phyloP scores from a whole-genome alignment of 164 flowering plant species.

The Sedum album region DNA sequence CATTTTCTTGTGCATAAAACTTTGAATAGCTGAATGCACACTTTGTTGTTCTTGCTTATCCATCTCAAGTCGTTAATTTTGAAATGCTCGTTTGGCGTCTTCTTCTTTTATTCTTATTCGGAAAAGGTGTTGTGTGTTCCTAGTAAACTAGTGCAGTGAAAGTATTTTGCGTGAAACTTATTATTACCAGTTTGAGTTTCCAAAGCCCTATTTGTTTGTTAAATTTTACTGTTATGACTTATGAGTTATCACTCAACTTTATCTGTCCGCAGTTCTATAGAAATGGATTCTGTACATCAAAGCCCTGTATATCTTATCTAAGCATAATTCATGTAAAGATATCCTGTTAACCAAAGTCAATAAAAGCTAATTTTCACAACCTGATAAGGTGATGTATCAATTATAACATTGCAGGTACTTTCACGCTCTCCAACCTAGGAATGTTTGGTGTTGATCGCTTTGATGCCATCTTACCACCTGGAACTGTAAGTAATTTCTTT shows the following conservation, averaged over 20 bases:
- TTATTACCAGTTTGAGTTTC: background rate
- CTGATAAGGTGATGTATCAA: background rate
- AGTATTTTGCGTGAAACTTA: background rate
- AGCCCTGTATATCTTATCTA: background rate
- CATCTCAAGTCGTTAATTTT: background rate
- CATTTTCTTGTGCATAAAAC: background rate
- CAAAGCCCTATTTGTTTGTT: background rate
- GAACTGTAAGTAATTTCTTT: slow-evolving; percentile 57
- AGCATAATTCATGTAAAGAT: background rate
- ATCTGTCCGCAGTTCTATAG: background rate
- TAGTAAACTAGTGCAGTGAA: background rate
- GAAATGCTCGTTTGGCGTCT: background rate
- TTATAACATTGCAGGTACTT: slow-evolving; percentile 54
- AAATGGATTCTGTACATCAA: background rate
- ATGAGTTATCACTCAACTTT: too few relatives aligned
- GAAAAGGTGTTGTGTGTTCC: too few relatives aligned
- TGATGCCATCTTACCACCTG: slow-evolving; percentile 97
- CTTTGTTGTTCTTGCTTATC: background rate
- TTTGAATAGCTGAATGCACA: background rate
- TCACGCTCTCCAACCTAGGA: slow-evolving; percentile 93
- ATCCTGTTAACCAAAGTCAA: too few relatives aligned
- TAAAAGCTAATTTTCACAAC: background rate
- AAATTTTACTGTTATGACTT: background rate
- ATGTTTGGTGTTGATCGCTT: slow-evolving; percentile 99
- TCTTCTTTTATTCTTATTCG: background rate